phyloP scores from a whole-genome alignment of 2,329 filamentous ascomycete genomes.

The Aspergillus clavatus region DNA sequence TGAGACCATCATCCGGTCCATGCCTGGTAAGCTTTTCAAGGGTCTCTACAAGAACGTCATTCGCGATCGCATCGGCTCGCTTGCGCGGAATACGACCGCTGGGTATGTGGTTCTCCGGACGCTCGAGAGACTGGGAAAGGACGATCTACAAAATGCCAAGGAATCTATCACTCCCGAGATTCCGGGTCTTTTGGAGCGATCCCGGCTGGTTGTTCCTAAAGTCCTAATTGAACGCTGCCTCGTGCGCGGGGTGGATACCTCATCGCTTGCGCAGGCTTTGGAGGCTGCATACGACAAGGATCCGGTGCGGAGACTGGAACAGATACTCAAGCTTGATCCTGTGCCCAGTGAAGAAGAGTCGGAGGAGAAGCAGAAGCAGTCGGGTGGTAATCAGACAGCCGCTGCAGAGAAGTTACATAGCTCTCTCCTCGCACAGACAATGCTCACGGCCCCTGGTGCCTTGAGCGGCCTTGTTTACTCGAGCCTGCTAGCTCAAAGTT shows the following conservation, averaged over 20 bases:
- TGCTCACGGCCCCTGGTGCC: constrained; percentile 68
- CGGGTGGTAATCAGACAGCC: constrained; percentile 28
- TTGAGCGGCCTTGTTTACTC: constrained; percentile 68
- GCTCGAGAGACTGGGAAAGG: constrained; percentile 76
- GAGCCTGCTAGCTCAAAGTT: constrained; percentile 58
- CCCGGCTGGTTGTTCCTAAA: constrained; percentile 72
- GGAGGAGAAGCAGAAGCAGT: constrained; percentile 31
- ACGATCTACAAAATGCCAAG: constrained; percentile 72
- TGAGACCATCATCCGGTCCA: constrained; percentile 75
- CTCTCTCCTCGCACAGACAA: constrained; percentile 72
- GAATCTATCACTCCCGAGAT: constrained; percentile 69
- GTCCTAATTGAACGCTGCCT: constrained; percentile 77
- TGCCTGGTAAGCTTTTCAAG: constrained; percentile 88
- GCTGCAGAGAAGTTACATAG: constrained; percentile 64
- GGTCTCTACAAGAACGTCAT: constrained; percentile 75
- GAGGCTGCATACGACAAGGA: constrained; percentile 55
- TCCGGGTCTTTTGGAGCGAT: constrained; percentile 65
- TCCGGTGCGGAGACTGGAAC: constrained; percentile 49
- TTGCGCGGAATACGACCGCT: constrained; percentile 85
- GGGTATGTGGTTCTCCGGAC: constrained; percentile 81
- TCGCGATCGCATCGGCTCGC: constrained; percentile 69
- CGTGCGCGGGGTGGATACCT: constrained; percentile 58
- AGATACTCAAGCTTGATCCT: constrained; percentile 56
- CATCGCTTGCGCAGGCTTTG: constrained; percentile 53
- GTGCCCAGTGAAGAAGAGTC: constrained; percentile 46